Percentiles rank a stretch among this genome's conserved stretches.
Conservation (phyloP, 352 stramenopile genomes). For the Phytophthora idaei region DNA sequence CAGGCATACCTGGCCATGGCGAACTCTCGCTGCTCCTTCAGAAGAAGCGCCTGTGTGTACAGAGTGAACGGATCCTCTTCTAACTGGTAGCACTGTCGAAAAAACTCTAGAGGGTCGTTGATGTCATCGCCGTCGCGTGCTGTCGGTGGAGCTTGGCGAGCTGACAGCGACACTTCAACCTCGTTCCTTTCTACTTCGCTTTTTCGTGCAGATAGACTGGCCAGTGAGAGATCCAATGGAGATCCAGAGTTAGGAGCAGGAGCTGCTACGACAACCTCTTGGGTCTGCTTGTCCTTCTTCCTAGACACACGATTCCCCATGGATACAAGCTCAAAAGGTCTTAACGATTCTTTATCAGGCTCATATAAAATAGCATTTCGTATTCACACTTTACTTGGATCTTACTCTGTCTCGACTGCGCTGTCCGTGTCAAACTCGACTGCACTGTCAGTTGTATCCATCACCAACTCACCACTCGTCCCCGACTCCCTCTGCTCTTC, state of each 20-base stretch:
- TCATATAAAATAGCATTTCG: slow-evolving; percentile 27
- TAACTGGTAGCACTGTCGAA: slow-evolving; percentile 22
- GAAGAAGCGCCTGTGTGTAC: slow-evolving; percentile 54
- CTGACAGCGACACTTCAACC: slow-evolving; percentile 1
- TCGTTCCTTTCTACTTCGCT: slow-evolving; percentile 4
- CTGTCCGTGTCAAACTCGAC: slow-evolving; percentile 22
- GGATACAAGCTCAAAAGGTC: background rate
- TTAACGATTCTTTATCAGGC: background rate
- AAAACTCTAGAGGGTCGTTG: slow-evolving; percentile 35
- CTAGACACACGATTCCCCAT: slow-evolving; percentile 39
- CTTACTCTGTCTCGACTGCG: slow-evolving; percentile 25
- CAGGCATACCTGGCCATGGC: slow-evolving; percentile 37
- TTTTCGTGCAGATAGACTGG: background rate
- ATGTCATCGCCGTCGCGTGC: slow-evolving; percentile 15
- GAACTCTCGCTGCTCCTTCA: slow-evolving; percentile 43
- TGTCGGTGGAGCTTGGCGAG: slow-evolving; percentile 12
- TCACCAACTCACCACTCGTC: slow-evolving; percentile 20
- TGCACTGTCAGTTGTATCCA: slow-evolving; percentile 24
- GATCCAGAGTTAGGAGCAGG: background rate
- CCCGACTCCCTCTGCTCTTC: slow-evolving; percentile 18
- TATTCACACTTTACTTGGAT: slow-evolving; percentile 17
- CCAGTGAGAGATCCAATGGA: background rate
- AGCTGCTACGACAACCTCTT: background rate
- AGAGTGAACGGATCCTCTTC: slow-evolving; percentile 32
- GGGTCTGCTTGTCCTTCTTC: slow-evolving; percentile 9